Base-by-base conservation (phyloP, 345 rosid genomes). In the Populus davidiana region DNA sequence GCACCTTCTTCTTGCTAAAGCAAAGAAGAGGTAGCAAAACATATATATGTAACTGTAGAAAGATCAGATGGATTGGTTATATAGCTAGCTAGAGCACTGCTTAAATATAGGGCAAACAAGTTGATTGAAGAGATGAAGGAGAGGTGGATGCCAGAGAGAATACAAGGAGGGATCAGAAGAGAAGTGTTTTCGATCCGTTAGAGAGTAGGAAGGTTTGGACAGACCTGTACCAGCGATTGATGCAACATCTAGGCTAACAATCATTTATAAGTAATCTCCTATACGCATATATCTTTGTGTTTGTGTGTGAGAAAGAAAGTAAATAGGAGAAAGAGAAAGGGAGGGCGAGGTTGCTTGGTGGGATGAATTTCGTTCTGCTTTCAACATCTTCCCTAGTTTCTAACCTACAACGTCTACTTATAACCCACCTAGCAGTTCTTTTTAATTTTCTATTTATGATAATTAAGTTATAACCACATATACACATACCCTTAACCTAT, bases 171-270 rank as follows among this genome's bases (percentile, higher is more conserved):
- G 70, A 20, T 62, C 11, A 11, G 41, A 70, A 7, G 39, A 35
- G 67, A 75, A 47, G 59, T 56, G 79, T 71, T 47, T 67, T 77
- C 64, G 64, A 59, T 87, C 87, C 88, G 94, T 92, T 89, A 90
- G 90, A 87, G 81, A 87, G 89, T 17, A 38, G 72, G 18, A 81
- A 80, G 80, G 88, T 84, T 86, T 83, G 87, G 91, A 81, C 80
- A 83, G 91, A 82, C 77, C 79, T 39, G 3, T 41, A 78, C 82
- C 81, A 84, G 88, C 74, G 85, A 84, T 73, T 87, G 93, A 88
- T 86, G 94, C 88, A 81, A 91, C 90, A 86, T 90, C 79, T 85
- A 75, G 92, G 85, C 96, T 90, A 90, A 91, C 94, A 82, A 86
- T 87, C 83, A 69, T 71, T 85, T 87, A 79, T 81, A 88, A 87